Conservation (phyloP, 192 early-diverging fungal species). For the Coemansia sp. region DNA sequence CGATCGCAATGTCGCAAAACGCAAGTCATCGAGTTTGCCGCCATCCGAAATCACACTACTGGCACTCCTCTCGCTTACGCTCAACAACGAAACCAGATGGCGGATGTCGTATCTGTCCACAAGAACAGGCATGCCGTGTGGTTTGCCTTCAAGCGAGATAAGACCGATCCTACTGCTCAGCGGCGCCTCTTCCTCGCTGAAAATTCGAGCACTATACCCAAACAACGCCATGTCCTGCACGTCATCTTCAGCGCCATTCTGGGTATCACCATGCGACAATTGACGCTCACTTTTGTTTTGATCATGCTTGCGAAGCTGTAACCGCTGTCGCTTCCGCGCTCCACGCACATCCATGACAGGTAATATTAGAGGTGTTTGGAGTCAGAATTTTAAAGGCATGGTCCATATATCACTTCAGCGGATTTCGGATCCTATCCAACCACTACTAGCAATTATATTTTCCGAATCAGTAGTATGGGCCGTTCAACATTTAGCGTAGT, state of each 20-base stretch:
- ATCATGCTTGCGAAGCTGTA: background rate
- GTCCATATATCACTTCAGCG: too few species aligned
- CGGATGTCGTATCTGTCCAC: slow-evolving; percentile 46
- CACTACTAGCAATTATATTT: too few species aligned
- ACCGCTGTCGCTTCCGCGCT: slow-evolving; percentile 3
- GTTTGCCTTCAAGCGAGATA: slow-evolving; percentile 10
- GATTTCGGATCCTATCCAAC: too few species aligned
- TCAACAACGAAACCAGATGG: slow-evolving; percentile 16
- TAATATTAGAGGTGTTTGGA: too few species aligned
- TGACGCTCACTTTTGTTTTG: background rate
- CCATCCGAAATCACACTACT: background rate
- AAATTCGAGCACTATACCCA: slow-evolving; percentile 33
- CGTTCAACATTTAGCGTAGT: too few species aligned
- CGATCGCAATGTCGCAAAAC: slow-evolving; percentile 22
- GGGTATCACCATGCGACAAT: background rate
- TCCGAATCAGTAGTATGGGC: too few species aligned
- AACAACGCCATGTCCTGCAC: slow-evolving; percentile 6
- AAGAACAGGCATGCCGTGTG: background rate
- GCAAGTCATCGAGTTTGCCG: slow-evolving; percentile 7
- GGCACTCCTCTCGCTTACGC: background rate
- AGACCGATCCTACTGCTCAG: background rate
- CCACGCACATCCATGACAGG: slow-evolving; percentile 9
- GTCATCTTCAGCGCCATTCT: slow-evolving; percentile 6
- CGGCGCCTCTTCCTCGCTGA: background rate
- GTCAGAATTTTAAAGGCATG: too few species aligned